Base-by-base conservation (phyloP, 805 yeast genomes). In the Cyberlindnera nakhonratchasimensis region DNA sequence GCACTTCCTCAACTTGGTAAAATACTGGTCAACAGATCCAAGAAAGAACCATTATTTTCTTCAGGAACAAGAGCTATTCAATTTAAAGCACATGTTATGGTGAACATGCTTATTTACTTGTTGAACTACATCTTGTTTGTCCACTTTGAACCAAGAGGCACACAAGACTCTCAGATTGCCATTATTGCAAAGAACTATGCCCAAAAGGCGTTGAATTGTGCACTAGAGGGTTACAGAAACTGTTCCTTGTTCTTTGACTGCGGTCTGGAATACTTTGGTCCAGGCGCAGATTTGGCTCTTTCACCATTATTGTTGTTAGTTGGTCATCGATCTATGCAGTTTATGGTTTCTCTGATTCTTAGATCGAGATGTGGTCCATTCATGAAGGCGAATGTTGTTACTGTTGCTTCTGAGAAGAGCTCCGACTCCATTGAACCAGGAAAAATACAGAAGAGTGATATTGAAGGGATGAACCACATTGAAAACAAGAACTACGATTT, bases 281-380 rank as follows among this genome's bases (percentile, higher is more conserved):
- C 69, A 20, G 70, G 71, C 20, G 65, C 73, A 6, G 79, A 76
- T 47, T 63, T 77, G 42, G 57, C 75, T 7, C 47, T 74, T 12
- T 65, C 74, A 19, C 82, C 81, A 11, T 67, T 66, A 47, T 63
- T 77, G 53, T 55, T 77, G 53, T 69, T 75, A 38, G 63, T 74
- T 29, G 79, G 79, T 44, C 80, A 77, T 49, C 64, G 82, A 48
- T 72, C 81, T 5, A 67, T 74, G 53, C 80, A 77, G 49, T 77
- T 77, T 50, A 64, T 77, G 59, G 76, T 77, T n/a, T 75, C 80
- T 32, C 55, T 77, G 51, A 70, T 77, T 20, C 52, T 77, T 39
- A 66, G 82, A 54, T 65, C 71, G 2, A 63, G 69, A 50, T 68
- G 72, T 57, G 73, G 72, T 2, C 72, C 73, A 16, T 57, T 65